Conservation (phyloP, 345 rosid genomes). For the Orychophragmus violaceus region DNA sequence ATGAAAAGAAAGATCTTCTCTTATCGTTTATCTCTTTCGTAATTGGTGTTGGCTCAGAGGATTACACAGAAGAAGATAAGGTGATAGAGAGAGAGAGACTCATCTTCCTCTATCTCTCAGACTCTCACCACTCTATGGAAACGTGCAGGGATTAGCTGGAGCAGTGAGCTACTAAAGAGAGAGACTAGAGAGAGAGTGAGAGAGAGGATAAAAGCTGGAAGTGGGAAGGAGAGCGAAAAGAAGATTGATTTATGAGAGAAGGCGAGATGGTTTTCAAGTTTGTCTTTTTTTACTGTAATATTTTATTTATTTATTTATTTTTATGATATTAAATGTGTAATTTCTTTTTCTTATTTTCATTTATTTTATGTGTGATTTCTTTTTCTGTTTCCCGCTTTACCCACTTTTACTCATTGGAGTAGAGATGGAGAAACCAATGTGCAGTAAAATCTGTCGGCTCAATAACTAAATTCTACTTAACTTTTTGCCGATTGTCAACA, state of each 20-base stretch:
- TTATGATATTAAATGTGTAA: background rate
- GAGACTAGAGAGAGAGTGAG: conserved; percentile 9
- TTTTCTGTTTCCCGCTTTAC: conserved; percentile 30
- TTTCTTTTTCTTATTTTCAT: background rate
- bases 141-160: conserved; percentile 19
- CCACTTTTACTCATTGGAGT: conserved; percentile 26
- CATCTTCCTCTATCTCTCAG: conserved; percentile 23
- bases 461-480: conserved; percentile 8
- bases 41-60: conserved; percentile 16
- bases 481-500: conserved; percentile 13
- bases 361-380: conserved; percentile 3
- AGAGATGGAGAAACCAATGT: conserved; percentile 30
- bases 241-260: conserved; percentile 36
- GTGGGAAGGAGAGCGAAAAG: conserved; percentile 19
- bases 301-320: background rate
- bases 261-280: conserved; percentile 43
- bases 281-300: conserved; percentile 41
- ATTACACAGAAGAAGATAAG: conserved; percentile 25
- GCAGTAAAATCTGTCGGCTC: conserved; percentile 28
- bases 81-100: conserved; percentile 29
- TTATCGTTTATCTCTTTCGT: conserved; percentile 22
- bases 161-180: conserved; percentile 26
- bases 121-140: background rate
- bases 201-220: conserved; percentile 22
- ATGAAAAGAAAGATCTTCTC: conserved; percentile 35